Evolutionary conservation across 2,329 filamentous ascomycete species (phyloP), one percentile per base, ranked within the genome.

Genomic region (Pestalotiopsis sp.): DNA sequence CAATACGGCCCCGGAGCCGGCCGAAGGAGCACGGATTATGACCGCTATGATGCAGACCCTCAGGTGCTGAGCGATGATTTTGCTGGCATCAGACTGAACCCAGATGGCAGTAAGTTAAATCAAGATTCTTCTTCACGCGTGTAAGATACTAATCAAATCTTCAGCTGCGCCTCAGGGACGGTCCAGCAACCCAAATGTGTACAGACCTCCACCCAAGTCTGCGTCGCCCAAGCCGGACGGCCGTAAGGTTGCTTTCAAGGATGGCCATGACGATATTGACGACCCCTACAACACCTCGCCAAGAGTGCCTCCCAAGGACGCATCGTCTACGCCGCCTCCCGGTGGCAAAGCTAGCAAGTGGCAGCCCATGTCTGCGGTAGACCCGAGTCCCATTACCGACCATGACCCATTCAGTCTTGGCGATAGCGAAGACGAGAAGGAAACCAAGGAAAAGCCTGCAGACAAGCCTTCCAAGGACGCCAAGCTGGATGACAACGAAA

Each of bases 381-480:
- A 97, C 72, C 94, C 95, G 1, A 91, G 89, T 71, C 95, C 95
- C 14, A 92, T 97, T 70, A 87, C 88, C 20, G 94, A 98, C 74
- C 95, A 97, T 75, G 96, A 99, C 77, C 96, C 96, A 0, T 99
- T 99, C 82, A 98, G 94, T 76, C 87, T 99, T 14, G 96, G 96
- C 4, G 95, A 98, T 74, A 97, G 94, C 76, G 95, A 98, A 73
- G 95, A 97, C 73, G 96, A 99, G 80, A 92, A 92, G 74, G 93
- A 95, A 66, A 81, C 84, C 17, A 96, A 94, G 81, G 86, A 87
- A 57, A 89, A 90, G 68, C 83, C 84, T 67, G 79, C 85, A 81
- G 86, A 87, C 59, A 89, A 90, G 68, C 83, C 84, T 67, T 79
- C 85, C 65, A 86, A 87, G 76, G 83, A 86, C 36, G 78, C 78